A percentile compares a stretch with the other conserved stretches of the same genome.
These are phyloP conservation scores for Apophysomyces ossiformis DNA, from an alignment of 371 early-diverging fungal genomes.

Conservation along the genomic window DNA sequence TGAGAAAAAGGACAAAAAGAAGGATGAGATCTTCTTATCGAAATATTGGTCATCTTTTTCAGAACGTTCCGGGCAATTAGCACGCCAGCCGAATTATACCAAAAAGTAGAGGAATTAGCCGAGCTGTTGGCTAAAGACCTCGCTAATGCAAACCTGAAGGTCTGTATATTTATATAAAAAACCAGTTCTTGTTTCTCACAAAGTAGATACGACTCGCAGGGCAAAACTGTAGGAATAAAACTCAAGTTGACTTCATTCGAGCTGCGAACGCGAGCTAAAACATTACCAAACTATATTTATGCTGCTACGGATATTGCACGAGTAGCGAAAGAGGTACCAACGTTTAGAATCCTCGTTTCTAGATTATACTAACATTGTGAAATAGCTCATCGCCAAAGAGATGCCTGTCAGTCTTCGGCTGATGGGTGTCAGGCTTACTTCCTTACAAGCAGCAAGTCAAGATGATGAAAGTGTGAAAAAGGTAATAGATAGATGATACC, in stretches of 20 bases:
- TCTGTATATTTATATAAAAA: constrained; percentile 13
- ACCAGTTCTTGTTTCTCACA: no score
- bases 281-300: constrained; percentile 37
- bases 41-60: neutral
- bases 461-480: constrained; percentile 39
- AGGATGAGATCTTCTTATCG: neutral
- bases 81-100: constrained; percentile 23
- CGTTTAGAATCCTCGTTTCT: neutral
- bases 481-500: constrained; percentile 15
- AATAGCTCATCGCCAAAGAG: constrained; percentile 37
- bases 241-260: constrained; percentile 48
- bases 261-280: constrained; percentile 40
- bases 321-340: constrained; percentile 34
- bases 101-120: constrained; percentile 45
- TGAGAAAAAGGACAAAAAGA: constrained; percentile 10
- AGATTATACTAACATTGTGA: neutral
- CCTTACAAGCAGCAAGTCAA: constrained; percentile 28
- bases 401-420: constrained; percentile 46
- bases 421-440: constrained; percentile 50
- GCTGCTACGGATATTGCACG: constrained; percentile 42
- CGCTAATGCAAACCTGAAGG: constrained; percentile 27
- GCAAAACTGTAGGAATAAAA: constrained; percentile 49
- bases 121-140: constrained; percentile 38
- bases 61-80: constrained; percentile 48
- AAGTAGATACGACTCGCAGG: constrained; percentile 14